phyloP scores from a whole-genome alignment of 257 asterid species.

The Plectranthus barbatus region DNA sequence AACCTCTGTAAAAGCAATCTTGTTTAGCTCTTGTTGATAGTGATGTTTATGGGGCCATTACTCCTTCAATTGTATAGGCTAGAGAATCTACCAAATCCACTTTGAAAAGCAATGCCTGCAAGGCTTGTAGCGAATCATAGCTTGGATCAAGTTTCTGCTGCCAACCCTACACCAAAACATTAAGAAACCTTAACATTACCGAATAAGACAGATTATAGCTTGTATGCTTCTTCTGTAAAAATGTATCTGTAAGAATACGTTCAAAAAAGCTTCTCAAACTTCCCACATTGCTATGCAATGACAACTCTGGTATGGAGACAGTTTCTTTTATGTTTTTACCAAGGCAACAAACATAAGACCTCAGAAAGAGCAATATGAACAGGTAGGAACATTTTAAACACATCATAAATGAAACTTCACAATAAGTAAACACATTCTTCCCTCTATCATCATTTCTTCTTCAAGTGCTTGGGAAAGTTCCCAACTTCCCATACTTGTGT shows the following conservation, averaged over 20 bases:
- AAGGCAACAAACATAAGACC: neutral
- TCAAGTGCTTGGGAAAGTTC: too few species aligned
- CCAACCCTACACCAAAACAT: constrained; percentile 54
- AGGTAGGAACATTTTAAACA: neutral
- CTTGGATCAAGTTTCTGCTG: constrained; percentile 88
- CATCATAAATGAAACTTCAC: neutral
- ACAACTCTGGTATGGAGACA: neutral
- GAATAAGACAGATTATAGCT: neutral
- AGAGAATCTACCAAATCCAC: constrained; percentile 71
- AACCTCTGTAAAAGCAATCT: neutral
- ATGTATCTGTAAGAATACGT: neutral
- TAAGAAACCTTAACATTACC: neutral
- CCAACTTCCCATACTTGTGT: too few species aligned
- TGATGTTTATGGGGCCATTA: constrained; percentile 65
- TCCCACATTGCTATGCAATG: neutral
- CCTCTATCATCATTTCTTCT: neutral
- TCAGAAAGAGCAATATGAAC: neutral
- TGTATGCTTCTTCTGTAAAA: neutral
- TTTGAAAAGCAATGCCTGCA: constrained; percentile 67
- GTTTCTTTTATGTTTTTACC: neutral
- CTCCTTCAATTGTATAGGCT: constrained; percentile 60
- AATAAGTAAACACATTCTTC: neutral
- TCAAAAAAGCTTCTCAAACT: neutral
- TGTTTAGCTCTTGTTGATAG: neutral
- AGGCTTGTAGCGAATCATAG: constrained; percentile 55